Base-by-base conservation (phyloP, 257 asterid species). In the Lantana camara region DNA sequence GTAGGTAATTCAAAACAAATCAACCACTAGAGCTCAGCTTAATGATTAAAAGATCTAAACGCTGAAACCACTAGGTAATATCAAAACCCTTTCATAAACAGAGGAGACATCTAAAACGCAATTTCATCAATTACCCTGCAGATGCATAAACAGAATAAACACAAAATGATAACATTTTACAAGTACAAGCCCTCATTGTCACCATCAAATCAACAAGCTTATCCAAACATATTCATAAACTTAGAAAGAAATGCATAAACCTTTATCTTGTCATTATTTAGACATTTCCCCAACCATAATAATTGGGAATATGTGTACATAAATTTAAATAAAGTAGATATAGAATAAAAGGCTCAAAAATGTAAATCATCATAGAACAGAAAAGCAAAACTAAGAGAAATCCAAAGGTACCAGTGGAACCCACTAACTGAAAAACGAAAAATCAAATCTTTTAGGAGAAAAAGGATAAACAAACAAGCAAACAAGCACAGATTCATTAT, bases 311-410 rank as follows among this genome's bases (percentile, higher is more conserved):
- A 30, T 7, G 7, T 3, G 35, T 30, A 7, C 35, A 30, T 30
- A 30, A 30, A 17, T 40, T 42, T 13, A 24, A 40, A 59, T n/a
- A 65, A 49, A 41, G 22, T 40, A 59, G 55, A 11, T 19, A n/a
- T 21, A 8, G 44, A 2, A 3, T 10, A 37, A 56, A 32, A n/a
- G 19, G 47, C 29, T 7, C 15, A 4, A 24, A 52, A 27, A 29
- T 1, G 59, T 1, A 52, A 52, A 52, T 52, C 59, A 52, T 52
- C 29, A n/a, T n/a, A n/a, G n/a, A n/a, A n/a, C n/a, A n/a, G n/a
- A n/a, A n/a, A n/a, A n/a, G n/a, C 19, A 51, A 51, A 41, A 23
- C 5, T 1, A 4, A 3, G 9, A 4, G 14, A 56, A 11, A n/a
- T 3, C 11, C 13, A 0, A n/a, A n/a, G 59, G 9, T 24, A 60